phyloP scores from a whole-genome alignment of 352 stramenopile species.

The Pythium biforme region DNA sequence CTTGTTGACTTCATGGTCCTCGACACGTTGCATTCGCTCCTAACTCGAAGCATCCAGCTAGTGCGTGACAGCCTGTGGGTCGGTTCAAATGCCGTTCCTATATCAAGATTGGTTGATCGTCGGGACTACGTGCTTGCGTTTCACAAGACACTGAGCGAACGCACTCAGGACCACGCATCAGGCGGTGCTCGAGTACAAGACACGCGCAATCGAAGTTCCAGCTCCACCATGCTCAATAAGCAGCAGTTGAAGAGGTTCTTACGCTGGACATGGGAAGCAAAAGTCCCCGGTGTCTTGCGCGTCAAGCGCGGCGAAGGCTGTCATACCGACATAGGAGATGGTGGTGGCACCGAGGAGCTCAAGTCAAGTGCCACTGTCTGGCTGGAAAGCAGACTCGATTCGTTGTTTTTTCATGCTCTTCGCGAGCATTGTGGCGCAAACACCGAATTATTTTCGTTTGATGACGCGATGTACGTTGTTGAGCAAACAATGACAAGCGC shows the following conservation, averaged over 20 bases:
- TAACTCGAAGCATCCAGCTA: slow-evolving; percentile 44
- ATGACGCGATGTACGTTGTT: slow-evolving; percentile 21
- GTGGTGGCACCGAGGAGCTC: background rate
- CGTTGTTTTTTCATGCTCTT: slow-evolving; percentile 20
- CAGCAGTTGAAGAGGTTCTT: slow-evolving; percentile 54
- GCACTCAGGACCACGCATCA: background rate
- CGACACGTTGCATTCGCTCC: slow-evolving; percentile 37
- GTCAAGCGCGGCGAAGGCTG: background rate
- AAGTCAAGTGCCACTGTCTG: slow-evolving; percentile 22
- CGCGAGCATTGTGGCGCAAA: slow-evolving; percentile 5
- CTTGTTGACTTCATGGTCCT: slow-evolving; percentile 62
- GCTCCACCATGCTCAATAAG: slow-evolving; percentile 24
- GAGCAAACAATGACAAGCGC: slow-evolving; percentile 11
- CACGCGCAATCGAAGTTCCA: background rate
- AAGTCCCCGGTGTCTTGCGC: slow-evolving; percentile 20
- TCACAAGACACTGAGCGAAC: slow-evolving; percentile 23
- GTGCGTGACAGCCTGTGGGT: slow-evolving; percentile 39
- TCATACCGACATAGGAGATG: background rate
- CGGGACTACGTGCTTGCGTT: slow-evolving; percentile 35
- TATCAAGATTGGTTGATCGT: slow-evolving; percentile 32
- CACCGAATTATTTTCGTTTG: slow-evolving; percentile 10
- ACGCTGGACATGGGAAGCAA: slow-evolving; percentile 37
- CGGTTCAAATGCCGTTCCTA: slow-evolving; percentile 41
- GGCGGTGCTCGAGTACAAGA: background rate
- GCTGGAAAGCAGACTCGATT: slow-evolving; percentile 26